A percentile compares a stretch with the other conserved stretches of the same genome.
Evolutionary conservation across 2,329 filamentous ascomycete species (phyloP).

Genomic region (Sporothrix curviconia): DNA sequence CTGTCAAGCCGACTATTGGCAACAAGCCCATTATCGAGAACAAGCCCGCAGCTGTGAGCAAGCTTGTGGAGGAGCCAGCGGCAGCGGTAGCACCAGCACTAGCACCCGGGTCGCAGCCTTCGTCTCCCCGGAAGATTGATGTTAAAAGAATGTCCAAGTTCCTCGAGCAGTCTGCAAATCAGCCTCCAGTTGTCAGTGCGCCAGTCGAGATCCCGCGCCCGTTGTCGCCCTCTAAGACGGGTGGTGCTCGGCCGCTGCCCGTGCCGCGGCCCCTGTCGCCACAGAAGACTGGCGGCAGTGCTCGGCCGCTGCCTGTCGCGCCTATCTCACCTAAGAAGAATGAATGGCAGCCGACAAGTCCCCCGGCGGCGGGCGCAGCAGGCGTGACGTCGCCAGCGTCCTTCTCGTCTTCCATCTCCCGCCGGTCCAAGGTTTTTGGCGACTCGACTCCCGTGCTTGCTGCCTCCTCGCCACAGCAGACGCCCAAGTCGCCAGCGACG

Average conservation of each 20-base stretch:
- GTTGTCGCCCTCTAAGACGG: conserved; percentile 27
- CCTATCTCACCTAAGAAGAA: conserved; percentile 27
- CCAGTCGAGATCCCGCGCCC: conserved; percentile 25
- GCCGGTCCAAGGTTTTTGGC: conserved; percentile 4
- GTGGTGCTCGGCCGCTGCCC: conserved; percentile 19
- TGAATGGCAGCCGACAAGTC: conserved; percentile 15
- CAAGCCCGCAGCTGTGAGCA: conserved; percentile 26
- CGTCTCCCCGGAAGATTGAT: conserved; percentile 53
- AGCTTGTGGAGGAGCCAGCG: conserved; percentile 23
- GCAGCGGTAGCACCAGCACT: conserved; percentile 1
- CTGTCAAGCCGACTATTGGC: conserved; percentile 20
- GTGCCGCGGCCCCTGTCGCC: conserved; percentile 30
- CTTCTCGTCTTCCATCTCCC: not conserved
- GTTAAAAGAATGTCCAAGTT: conserved; percentile 55
- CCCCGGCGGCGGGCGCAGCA: not conserved
- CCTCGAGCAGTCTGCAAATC: conserved; percentile 37
- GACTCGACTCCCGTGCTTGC: not conserved
- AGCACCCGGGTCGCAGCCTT: conserved; percentile 32
- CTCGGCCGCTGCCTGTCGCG: conserved; percentile 26
- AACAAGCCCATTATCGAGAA: conserved; percentile 24
- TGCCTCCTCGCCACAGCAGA: conserved; percentile 13
- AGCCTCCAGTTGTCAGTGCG: conserved; percentile 15
- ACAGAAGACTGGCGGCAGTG: conserved; percentile 19
- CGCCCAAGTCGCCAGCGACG: not conserved
- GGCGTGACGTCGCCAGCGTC: not conserved